These are phyloP conservation scores for Cocos nucifera DNA, from an alignment of 176 grass and related monocot species.

Conservation along the genomic window DNA sequence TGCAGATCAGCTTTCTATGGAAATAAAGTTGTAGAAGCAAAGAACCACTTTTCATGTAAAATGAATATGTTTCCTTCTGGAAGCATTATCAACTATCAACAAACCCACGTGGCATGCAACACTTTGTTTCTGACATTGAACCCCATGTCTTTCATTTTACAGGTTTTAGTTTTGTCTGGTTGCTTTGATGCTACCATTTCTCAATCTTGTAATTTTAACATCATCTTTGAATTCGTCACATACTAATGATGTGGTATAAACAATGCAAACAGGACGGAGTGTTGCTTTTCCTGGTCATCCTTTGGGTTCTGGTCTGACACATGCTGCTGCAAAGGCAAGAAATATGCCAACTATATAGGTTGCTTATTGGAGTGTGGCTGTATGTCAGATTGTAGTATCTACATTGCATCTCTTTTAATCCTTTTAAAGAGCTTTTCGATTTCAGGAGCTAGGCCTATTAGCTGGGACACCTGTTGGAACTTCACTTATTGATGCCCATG, in stretches of 20 bases:
- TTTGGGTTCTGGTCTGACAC: slow-evolving; percentile 87
- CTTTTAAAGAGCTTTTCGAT: slow-evolving; percentile 12
- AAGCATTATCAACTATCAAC: too few species aligned
- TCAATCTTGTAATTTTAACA: not conserved
- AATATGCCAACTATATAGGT: not conserved
- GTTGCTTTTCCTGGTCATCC: slow-evolving; percentile 97
- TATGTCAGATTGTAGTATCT: not conserved
- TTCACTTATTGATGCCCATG: slow-evolving; percentile 95
- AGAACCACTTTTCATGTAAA: too few species aligned
- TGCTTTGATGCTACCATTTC: not conserved
- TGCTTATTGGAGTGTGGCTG: too few species aligned
- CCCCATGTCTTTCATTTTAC: too few species aligned
- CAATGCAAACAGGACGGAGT: slow-evolving; percentile 59
- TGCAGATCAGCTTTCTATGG: too few species aligned
- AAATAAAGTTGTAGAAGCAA: too few species aligned
- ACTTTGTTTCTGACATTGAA: too few species aligned
- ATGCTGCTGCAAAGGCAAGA: slow-evolving; percentile 76
- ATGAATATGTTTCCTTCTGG: too few species aligned
- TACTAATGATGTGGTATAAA: too few species aligned
- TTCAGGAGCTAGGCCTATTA: slow-evolving; percentile 71
- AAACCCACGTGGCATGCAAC: too few species aligned
- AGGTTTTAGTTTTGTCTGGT: too few species aligned
- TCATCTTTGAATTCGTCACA: too few species aligned
- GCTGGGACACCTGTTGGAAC: slow-evolving; percentile 83
- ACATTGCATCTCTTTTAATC: not conserved